phyloP scores from a whole-genome alignment of 1,284 basidiomycete genomes.

The Paramarasmius palmivorus region DNA sequence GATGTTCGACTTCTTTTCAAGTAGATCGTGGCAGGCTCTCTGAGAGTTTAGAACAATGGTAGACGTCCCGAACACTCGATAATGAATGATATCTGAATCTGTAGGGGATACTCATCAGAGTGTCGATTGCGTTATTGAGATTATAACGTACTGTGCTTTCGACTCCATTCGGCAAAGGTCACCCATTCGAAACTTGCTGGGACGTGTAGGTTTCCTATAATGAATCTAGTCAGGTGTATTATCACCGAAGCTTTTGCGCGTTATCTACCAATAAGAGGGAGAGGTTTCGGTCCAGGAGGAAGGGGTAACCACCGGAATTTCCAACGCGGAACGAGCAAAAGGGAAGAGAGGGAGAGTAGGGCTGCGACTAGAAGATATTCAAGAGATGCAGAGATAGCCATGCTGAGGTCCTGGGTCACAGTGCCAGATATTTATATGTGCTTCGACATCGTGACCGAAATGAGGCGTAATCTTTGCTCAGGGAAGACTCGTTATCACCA shows the following conservation, averaged over 20 bases:
- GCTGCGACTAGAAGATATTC: too few species aligned
- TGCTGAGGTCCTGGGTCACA: too few species aligned
- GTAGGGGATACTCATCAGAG: not conserved
- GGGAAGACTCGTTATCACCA: too few species aligned
- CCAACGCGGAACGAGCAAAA: too few species aligned
- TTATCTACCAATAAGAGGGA: not conserved
- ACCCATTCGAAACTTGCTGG: not conserved
- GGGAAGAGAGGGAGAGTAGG: too few species aligned
- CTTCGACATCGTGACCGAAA: too few species aligned
- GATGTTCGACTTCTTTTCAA: conserved; percentile 10
- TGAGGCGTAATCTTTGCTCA: too few species aligned
- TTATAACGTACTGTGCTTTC: not conserved
- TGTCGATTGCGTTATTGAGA: not conserved
- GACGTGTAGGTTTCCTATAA: not conserved
- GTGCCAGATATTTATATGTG: too few species aligned
- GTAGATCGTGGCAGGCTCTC: conserved; percentile 10
- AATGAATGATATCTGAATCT: conserved; percentile 1
- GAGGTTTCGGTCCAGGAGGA: not conserved
- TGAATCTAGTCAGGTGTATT: not conserved
- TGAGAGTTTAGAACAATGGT: conserved; percentile 12
- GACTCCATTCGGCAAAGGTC: not conserved
- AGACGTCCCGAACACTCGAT: conserved; percentile 3
- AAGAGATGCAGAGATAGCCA: too few species aligned
- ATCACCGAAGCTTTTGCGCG: not conserved
- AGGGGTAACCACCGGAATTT: not conserved